Conservation (phyloP, 2,329 filamentous ascomycete genomes). For the Myrmaecium sp. region DNA sequence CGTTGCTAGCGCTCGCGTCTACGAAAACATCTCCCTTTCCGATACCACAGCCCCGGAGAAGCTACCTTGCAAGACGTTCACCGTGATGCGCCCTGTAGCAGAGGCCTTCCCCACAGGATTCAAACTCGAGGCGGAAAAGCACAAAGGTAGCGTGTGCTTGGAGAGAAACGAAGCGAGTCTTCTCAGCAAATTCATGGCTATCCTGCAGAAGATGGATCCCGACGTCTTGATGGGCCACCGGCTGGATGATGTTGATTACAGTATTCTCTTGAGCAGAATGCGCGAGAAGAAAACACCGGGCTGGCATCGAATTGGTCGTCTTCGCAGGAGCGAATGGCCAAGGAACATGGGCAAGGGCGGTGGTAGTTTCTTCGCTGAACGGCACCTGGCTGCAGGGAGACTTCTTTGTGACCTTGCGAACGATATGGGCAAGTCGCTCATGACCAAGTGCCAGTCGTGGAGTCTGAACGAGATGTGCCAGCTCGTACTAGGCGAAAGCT, state of each 20-base stretch:
- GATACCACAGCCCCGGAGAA: conserved; percentile 83
- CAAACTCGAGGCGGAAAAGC: conserved; percentile 57
- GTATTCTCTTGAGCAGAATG: conserved; percentile 70
- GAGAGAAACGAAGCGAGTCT: conserved; percentile 75
- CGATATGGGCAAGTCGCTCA: conserved; percentile 90
- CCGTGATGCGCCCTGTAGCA: conserved; percentile 67
- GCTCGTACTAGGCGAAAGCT: conserved; percentile 61
- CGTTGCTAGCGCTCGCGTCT: conserved; percentile 78
- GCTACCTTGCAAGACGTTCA: conserved; percentile 79
- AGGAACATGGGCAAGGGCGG: conserved; percentile 69
- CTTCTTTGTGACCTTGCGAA: conserved; percentile 89
- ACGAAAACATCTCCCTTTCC: conserved; percentile 72
- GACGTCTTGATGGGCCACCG: conserved; percentile 90
- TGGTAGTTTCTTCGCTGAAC: conserved; percentile 82
- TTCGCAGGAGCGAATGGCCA: conserved; percentile 76
- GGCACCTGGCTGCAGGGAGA: conserved; percentile 74
- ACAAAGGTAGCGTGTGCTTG: conserved; percentile 60
- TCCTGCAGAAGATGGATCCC: conserved; percentile 75
- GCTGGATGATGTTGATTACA: conserved; percentile 94
- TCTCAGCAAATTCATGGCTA: conserved; percentile 73
- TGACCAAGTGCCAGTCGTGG: conserved; percentile 97
- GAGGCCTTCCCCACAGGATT: conserved; percentile 72
- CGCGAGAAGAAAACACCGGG: conserved; percentile 81
- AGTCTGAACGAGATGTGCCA: conserved; percentile 95
- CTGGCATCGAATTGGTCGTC: conserved; percentile 82